Conservation (phyloP, 2,329 filamentous ascomycete species). For the Aureobasidium sp. region DNA sequence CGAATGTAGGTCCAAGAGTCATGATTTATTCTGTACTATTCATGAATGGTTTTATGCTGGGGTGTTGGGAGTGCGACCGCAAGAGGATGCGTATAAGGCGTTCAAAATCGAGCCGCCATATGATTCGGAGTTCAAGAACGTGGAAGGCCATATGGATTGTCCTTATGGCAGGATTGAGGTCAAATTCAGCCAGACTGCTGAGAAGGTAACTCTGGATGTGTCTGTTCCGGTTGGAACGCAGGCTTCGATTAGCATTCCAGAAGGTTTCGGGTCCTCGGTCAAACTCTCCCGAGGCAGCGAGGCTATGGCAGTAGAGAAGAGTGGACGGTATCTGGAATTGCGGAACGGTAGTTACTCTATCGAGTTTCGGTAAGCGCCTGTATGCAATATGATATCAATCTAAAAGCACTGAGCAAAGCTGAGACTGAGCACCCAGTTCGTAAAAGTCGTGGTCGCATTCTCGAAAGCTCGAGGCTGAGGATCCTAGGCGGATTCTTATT, state of each 20-base stretch:
- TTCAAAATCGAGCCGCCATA: slow-evolving; percentile 34
- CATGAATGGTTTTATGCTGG: slow-evolving; percentile 42
- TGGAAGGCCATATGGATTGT: slow-evolving; percentile 32
- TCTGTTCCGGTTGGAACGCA: slow-evolving; percentile 22
- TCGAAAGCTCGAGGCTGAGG: slow-evolving; percentile 15
- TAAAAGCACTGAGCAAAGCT: slow-evolving; percentile 44
- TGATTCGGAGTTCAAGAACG: slow-evolving; percentile 32
- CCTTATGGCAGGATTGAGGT: slow-evolving; percentile 31
- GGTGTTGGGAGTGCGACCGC: slow-evolving; percentile 31
- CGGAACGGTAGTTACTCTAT: background rate
- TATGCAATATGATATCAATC: too few relatives aligned
- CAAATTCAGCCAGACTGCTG: slow-evolving; percentile 15
- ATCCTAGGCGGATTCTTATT: too few relatives aligned
- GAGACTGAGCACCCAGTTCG: slow-evolving; percentile 39
- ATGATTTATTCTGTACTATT: slow-evolving; percentile 41
- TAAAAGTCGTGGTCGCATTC: slow-evolving; percentile 32
- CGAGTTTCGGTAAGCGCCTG: background rate
- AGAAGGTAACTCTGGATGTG: slow-evolving; percentile 17
- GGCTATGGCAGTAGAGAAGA: background rate
- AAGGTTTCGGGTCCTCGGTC: background rate
- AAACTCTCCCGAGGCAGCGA: background rate
- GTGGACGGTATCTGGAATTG: background rate
- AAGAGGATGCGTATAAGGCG: slow-evolving; percentile 32
- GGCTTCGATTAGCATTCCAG: background rate
- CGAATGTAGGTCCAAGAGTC: slow-evolving; percentile 36